Percentiles rank a stretch among this genome's conserved stretches.
Evolutionary conservation across 495 filamentous ascomycete species (phyloP).

Genomic region (Penicillium maclennaniae): DNA sequence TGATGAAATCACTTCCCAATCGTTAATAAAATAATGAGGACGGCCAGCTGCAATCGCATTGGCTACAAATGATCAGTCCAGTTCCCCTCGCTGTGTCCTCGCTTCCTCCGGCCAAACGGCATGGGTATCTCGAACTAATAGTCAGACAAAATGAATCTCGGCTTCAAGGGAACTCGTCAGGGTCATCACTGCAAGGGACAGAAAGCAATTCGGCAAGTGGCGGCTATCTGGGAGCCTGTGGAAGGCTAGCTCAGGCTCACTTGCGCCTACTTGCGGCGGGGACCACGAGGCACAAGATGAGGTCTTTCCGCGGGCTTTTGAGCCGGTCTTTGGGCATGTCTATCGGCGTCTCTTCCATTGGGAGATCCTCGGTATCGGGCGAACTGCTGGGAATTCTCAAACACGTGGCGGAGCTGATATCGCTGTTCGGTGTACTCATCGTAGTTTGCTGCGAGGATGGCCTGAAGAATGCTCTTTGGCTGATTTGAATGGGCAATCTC

Average conservation of each 20-base stretch:
- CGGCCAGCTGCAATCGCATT: not conserved
- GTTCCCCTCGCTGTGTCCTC: not conserved
- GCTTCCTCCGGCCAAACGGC: slow-evolving; percentile 1
- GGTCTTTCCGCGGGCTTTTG: not conserved
- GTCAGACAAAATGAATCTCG: slow-evolving; percentile 3
- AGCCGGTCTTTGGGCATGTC: not conserved
- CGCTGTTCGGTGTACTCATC: slow-evolving; percentile 63
- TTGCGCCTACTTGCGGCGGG: not conserved
- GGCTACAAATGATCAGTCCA: not conserved
- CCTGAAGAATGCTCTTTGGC: slow-evolving; percentile 57
- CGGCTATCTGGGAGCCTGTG: too few relatives aligned
- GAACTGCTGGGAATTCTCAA: slow-evolving; percentile 37
- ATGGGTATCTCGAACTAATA: slow-evolving; percentile 14
- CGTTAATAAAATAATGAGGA: not conserved
- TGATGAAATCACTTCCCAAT: not conserved
- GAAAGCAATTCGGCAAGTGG: not conserved
- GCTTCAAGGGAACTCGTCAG: slow-evolving; percentile 6
- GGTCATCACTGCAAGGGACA: not conserved
- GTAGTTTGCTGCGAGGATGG: slow-evolving; percentile 70
- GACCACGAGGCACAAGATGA: not conserved
- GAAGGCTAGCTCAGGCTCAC: not conserved
- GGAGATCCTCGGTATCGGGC: slow-evolving; percentile 28
- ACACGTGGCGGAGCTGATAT: slow-evolving; percentile 45
- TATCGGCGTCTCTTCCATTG: slow-evolving; percentile 10
- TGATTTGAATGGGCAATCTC: not conserved